Conservation (phyloP, 306 rosid genomes). For the Quillaja saponaria region DNA sequence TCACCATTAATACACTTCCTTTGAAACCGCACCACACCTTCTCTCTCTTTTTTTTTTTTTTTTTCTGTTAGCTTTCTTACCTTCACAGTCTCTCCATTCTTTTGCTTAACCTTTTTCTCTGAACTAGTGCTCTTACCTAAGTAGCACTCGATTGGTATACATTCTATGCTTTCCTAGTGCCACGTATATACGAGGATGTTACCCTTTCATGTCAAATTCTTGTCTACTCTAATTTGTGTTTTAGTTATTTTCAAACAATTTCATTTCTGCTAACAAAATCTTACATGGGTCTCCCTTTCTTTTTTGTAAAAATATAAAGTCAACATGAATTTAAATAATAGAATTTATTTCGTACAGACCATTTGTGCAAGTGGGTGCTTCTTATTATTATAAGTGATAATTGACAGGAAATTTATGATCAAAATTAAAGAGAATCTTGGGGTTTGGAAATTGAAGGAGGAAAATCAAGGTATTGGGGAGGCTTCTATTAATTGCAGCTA, state of each 20-base stretch:
- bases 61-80: conserved; percentile 40
- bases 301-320: too few relatives aligned
- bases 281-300: conserved; percentile 39
- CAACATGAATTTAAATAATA: too few relatives aligned
- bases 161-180: conserved; percentile 28
- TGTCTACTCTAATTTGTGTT: too few relatives aligned
- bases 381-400: not conserved
- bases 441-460: conserved; percentile 31
- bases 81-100: conserved; percentile 50
- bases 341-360: not conserved
- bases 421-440: conserved; percentile 14
- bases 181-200: too few relatives aligned
- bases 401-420: not conserved
- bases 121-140: conserved; percentile 23
- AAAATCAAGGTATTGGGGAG: conserved; percentile 38
- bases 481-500: conserved; percentile 18
- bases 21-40: conserved; percentile 42
- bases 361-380: not conserved
- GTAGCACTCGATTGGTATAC: conserved; percentile 23
- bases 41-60: conserved; percentile 9
- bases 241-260: too few relatives aligned
- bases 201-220: too few relatives aligned
- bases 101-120: conserved; percentile 23
- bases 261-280: too few relatives aligned
- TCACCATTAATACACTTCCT: conserved; percentile 56